phyloP scores from a whole-genome alignment of 805 yeast genomes.

The Priceomyces haplophilus region DNA sequence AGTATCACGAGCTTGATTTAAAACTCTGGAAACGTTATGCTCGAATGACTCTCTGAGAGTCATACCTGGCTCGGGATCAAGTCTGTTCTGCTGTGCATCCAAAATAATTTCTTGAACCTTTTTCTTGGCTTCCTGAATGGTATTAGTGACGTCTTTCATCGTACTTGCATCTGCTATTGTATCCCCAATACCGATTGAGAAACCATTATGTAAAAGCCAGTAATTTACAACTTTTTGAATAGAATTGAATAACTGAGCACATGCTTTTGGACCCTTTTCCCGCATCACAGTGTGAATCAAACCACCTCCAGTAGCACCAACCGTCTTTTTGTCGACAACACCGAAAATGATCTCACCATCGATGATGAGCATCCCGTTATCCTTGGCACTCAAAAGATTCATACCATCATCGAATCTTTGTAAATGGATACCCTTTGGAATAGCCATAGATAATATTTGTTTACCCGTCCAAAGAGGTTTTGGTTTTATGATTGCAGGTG shows the following conservation, averaged over 20 bases:
- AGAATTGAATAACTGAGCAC: constrained; percentile 88
- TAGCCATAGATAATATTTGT: constrained; percentile 85
- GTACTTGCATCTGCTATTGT: constrained; percentile 98
- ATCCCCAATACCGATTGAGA: constrained; percentile 99
- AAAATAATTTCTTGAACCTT: constrained; percentile 91
- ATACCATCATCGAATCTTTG: constrained; percentile 92
- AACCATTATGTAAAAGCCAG: constrained; percentile 95
- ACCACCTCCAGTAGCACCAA: constrained; percentile 98
- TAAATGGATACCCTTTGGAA: constrained; percentile 93
- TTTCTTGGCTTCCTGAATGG: constrained; percentile 87
- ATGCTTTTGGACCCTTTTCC: constrained; percentile 89
- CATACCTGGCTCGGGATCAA: constrained; percentile 99
- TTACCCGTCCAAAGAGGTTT: constrained; percentile 98
- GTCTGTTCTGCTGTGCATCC: constrained; percentile 84
- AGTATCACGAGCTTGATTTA: constrained; percentile 97
- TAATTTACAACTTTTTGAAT: constrained; percentile 93
- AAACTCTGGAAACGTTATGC: constrained; percentile 90
- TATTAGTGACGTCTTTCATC: constrained; percentile 88
- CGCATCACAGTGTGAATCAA: constrained; percentile 95
- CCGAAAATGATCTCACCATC: constrained; percentile 98
- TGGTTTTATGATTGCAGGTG: constrained; percentile 91
- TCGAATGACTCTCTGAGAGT: constrained; percentile 97
- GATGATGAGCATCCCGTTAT: constrained; percentile 90
- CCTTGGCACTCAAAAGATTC: constrained; percentile 80
- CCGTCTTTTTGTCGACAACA: constrained; percentile 96